phyloP scores from a whole-genome alignment of 352 stramenopile genomes.

The Globisporangium solare region DNA sequence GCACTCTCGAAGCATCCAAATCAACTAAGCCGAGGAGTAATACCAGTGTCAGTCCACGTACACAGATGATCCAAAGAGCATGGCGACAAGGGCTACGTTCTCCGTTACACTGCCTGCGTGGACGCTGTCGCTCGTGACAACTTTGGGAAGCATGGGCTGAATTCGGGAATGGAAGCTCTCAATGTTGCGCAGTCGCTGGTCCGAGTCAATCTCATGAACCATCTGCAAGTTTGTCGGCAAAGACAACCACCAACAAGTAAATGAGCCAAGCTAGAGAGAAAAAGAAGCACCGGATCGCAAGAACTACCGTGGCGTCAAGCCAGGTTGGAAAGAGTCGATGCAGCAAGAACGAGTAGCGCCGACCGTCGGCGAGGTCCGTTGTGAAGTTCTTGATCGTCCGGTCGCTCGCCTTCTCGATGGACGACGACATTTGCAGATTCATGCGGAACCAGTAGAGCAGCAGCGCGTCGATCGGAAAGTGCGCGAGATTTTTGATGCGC shows the following conservation, averaged over 20 bases:
- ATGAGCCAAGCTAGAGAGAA: background rate
- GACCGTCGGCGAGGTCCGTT: conserved; percentile 58
- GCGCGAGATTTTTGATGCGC: conserved; percentile 53
- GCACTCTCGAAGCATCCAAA: background rate
- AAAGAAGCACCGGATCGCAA: background rate
- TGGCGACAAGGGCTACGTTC: conserved; percentile 74
- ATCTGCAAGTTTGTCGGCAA: conserved; percentile 33
- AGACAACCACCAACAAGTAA: background rate
- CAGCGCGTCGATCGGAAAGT: conserved; percentile 71
- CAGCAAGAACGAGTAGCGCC: conserved; percentile 62
- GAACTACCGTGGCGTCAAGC: conserved; percentile 52
- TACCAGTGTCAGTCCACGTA: conserved; percentile 17
- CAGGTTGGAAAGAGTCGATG: conserved; percentile 70
- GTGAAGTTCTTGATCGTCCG: conserved; percentile 78
- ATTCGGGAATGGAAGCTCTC: conserved; percentile 59
- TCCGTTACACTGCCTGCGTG: conserved; percentile 51
- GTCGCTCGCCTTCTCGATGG: conserved; percentile 58
- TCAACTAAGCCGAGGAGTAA: too few species aligned
- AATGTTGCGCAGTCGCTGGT: conserved; percentile 67
- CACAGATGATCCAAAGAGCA: conserved; percentile 72
- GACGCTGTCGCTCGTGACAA: conserved; percentile 73
- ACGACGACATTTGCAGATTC: conserved; percentile 59
- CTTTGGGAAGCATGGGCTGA: conserved; percentile 56
- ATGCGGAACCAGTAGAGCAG: conserved; percentile 76
- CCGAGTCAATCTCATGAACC: conserved; percentile 69